These are phyloP conservation scores for Pseudotulostoma volvatum DNA, from an alignment of 495 filamentous ascomycete genomes.

Conservation along the genomic window DNA sequence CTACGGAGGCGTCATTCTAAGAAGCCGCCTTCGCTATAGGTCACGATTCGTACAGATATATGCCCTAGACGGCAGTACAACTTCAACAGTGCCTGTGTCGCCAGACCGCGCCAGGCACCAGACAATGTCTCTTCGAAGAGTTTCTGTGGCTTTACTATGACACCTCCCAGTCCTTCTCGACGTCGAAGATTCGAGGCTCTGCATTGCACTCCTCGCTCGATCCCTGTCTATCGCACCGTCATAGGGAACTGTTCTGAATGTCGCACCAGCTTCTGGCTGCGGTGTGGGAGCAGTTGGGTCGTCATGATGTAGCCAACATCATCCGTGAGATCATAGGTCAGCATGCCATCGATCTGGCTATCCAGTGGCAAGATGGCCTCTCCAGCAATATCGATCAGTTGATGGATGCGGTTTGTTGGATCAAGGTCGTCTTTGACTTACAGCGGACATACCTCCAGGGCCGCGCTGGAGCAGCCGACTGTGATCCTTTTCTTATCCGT, in stretches of 20 bases:
- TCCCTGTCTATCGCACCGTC: background rate
- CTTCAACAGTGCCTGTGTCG: background rate
- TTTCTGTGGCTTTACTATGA: background rate
- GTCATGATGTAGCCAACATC: slow-evolving; percentile 15
- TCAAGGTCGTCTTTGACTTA: slow-evolving; percentile 16
- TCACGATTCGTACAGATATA: too few relatives aligned
- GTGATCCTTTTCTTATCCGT: slow-evolving; percentile 9
- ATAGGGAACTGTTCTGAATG: slow-evolving; percentile 9
- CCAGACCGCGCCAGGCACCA: background rate
- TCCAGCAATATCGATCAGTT: slow-evolving; percentile 8
- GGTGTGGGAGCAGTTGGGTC: slow-evolving; percentile 17
- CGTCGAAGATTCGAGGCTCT: background rate
- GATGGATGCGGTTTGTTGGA: slow-evolving; percentile 13
- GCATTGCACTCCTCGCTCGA: background rate
- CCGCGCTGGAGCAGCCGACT: slow-evolving; percentile 6
- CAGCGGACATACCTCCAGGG: slow-evolving; percentile 15
- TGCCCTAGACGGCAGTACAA: too few relatives aligned
- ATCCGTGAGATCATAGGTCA: slow-evolving; percentile 16
- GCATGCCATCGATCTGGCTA: slow-evolving; percentile 11
- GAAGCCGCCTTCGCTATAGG: too few relatives aligned
- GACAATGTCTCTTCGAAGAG: background rate
- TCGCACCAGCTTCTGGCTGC: slow-evolving; percentile 18
- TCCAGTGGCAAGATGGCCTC: slow-evolving; percentile 7
- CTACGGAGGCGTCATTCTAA: too few relatives aligned
- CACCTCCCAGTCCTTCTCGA: background rate